phyloP scores from a whole-genome alignment of 768 basidiomycete genomes.

The Auricularia heimuer region DNA sequence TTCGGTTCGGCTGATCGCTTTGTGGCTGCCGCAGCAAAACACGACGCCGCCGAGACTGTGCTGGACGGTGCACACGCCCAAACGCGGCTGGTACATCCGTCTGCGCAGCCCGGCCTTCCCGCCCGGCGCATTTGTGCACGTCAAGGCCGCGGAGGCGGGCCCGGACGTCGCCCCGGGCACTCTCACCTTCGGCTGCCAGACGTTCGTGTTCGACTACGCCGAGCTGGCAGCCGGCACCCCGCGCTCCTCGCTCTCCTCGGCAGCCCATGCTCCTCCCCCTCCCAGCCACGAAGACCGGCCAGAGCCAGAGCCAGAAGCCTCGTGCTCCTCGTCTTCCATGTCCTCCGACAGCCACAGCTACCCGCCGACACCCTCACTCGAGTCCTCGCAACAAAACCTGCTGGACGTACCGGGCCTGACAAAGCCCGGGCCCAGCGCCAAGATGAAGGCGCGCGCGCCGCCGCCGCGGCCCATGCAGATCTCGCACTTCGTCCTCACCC shows the following conservation, averaged over 20 bases:
- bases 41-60: constrained; percentile 53
- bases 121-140: constrained; percentile 30
- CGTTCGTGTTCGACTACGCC: constrained; percentile 13
- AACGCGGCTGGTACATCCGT: constrained; percentile 79
- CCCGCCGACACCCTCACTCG: constrained; percentile 18
- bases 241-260: constrained; percentile 1
- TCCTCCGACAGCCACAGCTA: constrained; percentile 3
- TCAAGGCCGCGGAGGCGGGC: constrained; percentile 23
- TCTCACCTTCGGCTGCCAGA: constrained; percentile 27
- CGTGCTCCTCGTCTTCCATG: constrained; percentile 11
- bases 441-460: background rate
- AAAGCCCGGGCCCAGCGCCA: constrained; percentile 1
- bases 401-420: constrained; percentile 2
- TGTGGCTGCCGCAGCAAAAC: constrained; percentile 33
- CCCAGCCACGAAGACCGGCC: no score
- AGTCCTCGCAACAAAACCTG: constrained; percentile 21
- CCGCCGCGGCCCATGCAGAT: constrained; percentile 7
- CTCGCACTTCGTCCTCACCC: constrained; percentile 25
- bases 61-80: constrained; percentile 73
- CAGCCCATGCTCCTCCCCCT: constrained; percentile 5
- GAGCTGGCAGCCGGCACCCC: background rate
- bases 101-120: constrained; percentile 64
- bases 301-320: constrained; percentile 14
- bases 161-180: constrained; percentile 22
- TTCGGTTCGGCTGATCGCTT: background rate